Conservation (phyloP, 192 early-diverging fungal genomes). For the Coemansia sp. region DNA sequence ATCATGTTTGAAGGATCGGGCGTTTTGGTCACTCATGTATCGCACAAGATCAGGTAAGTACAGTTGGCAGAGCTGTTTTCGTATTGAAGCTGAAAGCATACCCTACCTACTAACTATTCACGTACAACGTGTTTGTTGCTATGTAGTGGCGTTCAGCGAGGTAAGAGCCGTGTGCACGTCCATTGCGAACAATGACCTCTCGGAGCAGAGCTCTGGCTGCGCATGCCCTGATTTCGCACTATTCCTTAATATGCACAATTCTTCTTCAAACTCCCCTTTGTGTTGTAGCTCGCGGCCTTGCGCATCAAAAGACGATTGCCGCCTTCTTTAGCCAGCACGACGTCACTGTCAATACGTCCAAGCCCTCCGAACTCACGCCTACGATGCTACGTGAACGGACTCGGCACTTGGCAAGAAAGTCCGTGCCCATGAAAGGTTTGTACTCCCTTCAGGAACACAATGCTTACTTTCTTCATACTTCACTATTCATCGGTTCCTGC, state of each 20-base stretch:
- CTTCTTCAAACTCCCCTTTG: not conserved
- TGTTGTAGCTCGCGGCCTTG: slow-evolving; percentile 50
- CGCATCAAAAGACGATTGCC: slow-evolving; percentile 46
- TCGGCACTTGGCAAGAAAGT: slow-evolving; percentile 46
- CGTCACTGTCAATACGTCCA: slow-evolving; percentile 50
- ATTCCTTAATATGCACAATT: not conserved
- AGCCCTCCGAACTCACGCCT: slow-evolving; percentile 46
- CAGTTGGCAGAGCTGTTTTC: not conserved
- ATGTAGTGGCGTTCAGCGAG: slow-evolving; percentile 40
- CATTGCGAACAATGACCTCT: not conserved
- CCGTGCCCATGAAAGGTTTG: slow-evolving; percentile 43
- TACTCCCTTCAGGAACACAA: slow-evolving; percentile 2
- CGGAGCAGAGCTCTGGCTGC: not conserved
- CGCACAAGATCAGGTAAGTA: slow-evolving; percentile 52
- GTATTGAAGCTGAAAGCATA: not conserved
- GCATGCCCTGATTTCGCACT: not conserved
- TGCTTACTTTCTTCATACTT: not conserved
- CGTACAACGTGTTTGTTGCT: not conserved
- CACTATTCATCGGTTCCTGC: no score
- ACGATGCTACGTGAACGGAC: slow-evolving; percentile 49
- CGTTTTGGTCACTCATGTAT: slow-evolving; percentile 52
- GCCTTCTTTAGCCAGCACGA: slow-evolving; percentile 49
- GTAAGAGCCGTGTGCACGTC: slow-evolving; percentile 12
- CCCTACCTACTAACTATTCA: not conserved
- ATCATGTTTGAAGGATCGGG: slow-evolving; percentile 46